Evolutionary conservation across 1,284 basidiomycete species (phyloP), one percentile per base, ranked within the genome.

Genomic region (Coniferiporia sulphurascens): DNA sequence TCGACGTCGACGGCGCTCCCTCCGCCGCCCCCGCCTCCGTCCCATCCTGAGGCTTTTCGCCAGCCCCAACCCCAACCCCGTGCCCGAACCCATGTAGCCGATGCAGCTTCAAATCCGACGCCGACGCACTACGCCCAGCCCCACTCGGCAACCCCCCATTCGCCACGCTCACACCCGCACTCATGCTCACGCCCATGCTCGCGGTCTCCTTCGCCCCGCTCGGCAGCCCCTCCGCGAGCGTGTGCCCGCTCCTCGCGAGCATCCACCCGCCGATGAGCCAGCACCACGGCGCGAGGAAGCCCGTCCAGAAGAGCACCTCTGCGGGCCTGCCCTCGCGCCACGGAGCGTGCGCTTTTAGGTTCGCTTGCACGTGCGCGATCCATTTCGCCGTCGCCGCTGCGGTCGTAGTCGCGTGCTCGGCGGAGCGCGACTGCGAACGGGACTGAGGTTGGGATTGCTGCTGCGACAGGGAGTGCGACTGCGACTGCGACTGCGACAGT

Each of bases 261-360:
- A 86, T 78, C 87, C 87, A 89, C 1, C 86, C 86, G 0, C 86
- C 86, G 13, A 89, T 76, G 41, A 89, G 76, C 86, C 86, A 89
- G 65, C 68, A 89, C 77, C 71, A 87, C 55, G 69, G 87, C 71
- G 71, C 80, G 45, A 87, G 59, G 64, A 89, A 89, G 1, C 86
- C 87, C 0, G 84, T 62, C 83, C 84, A 89, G 71, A 89, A 89
- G 10, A 87, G 72, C 66, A 84, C 77, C 66, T 79, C 80, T 17
- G 84, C 76, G 2, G 79, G 78, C 45, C 48, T 55, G 15, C 60
- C 35, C 19, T 49, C 46, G n/a, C 35, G 22, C 57, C 52, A 55
- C 32, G 61, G 56, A 5, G 58, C 54, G 17, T 45, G 56, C 27
- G 59, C 41, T 38, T 59, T 59, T 52, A 59, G 15, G 19, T 34